phyloP scores from a whole-genome alignment of 176 grass and related monocot species.

The Tuctoria greenei region DNA sequence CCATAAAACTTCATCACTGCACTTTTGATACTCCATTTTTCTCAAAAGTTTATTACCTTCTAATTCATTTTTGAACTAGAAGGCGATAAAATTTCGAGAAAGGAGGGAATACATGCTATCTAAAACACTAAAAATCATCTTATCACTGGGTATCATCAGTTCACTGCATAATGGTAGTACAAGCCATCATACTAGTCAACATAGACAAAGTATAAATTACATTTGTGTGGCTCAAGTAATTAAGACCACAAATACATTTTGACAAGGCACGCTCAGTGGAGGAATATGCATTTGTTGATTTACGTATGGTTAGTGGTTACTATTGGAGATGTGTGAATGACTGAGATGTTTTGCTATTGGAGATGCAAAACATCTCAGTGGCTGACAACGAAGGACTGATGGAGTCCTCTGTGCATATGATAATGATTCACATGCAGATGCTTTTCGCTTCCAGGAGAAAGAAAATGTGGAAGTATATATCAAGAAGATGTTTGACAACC shows the following conservation, averaged over 20 bases:
- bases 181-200: not conserved
- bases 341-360: slow-evolving; percentile 23
- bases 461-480: slow-evolving; percentile 8
- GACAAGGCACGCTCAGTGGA: not conserved
- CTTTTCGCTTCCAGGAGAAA: slow-evolving; percentile 37
- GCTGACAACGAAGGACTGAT: slow-evolving; percentile 28
- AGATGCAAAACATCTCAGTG: not conserved
- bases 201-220: not conserved
- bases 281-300: slow-evolving; percentile 11
- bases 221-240: not conserved
- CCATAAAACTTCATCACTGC: not conserved
- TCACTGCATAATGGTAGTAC: not conserved
- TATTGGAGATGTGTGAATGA: slow-evolving; percentile 2
- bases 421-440: slow-evolving; percentile 33
- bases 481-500: not conserved
- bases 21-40: no score
- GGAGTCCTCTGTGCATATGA: slow-evolving; percentile 28
- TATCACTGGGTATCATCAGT: not conserved
- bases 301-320: not conserved
- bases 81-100: no score
- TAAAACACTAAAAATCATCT: slow-evolving; percentile 11
- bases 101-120: not conserved
- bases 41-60: no score
- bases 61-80: no score
- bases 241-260: not conserved